Evolutionary conservation across 108 stramenopile species (phyloP), one percentile per base, ranked within the genome.

Genomic region (Cyclostephanos invisitatus): DNA sequence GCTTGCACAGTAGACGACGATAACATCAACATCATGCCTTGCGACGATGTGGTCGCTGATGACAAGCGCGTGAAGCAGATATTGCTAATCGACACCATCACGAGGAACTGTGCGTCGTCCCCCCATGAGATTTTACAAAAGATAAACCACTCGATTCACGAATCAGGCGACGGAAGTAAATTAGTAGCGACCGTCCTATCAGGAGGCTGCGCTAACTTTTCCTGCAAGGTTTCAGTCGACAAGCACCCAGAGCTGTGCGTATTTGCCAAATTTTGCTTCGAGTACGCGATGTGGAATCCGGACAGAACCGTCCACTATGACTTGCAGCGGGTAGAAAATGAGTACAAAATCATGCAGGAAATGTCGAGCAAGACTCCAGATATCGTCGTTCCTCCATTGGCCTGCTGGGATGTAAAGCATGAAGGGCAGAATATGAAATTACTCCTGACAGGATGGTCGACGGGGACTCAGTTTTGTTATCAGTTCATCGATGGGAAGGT

Each of bases 401-500:
- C 42, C 20, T 61, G 29, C 22, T 68, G 56, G 55, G 56, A 78
- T 67, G 48, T 78, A 3, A 44, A 68, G 8, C 56, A 67, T 5
- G 82, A 84, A 25, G 72, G 73, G 36, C 62, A 73, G 48, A 62
- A 76, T 27, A 83, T 83, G 82, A 85, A 85, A 66, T 18, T 85
- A 29, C 48, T 87, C 7, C 80, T 83, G 12, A 78, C 75, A 3
- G 67, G 81, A 46, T 85, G 79, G 82, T 77, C 82, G 0, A 61
- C 62, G 10, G 72, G 75, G 1, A 69, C 80, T 44, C 82, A 83
- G 51, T 72, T 67, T n/a, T 56, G 61, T 62, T 62, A 83, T 44
- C 84, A 85, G 47, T 81, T 70, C 59, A 79, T 85, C 29, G 70
- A 82, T 47, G 87, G 87, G 3, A 40, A 55, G n/a, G 80, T 87